Base-by-base conservation (phyloP, 495 filamentous ascomycete genomes). In the Penicillium nucicola region DNA sequence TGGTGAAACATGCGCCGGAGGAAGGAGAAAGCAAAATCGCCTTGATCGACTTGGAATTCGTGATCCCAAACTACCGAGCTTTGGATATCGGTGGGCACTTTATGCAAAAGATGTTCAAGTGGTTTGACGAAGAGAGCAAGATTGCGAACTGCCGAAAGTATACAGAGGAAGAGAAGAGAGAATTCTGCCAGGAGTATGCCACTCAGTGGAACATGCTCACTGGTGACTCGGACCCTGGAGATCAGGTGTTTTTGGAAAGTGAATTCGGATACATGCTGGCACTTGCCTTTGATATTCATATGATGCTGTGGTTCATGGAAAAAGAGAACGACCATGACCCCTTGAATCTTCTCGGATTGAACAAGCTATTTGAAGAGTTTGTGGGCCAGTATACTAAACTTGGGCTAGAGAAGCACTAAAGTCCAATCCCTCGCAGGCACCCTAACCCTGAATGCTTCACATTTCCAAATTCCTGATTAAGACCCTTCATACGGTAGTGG, bases 41-140 rank as follows among this genome's bases (percentile, higher is more conserved):
- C 13, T 50, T 68, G 13, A 60, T 68, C 39, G 65, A 68, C 38
- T 66, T 68, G 22, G 65, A 68, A 42, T 66, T 66, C 19, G 65
- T 64, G 15, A 53, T 66, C 35, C 56, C 41, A 28, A 68, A 68
- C 19, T 68, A 61, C 42, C 60, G 65, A 50, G 65, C 62, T 2
- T 64, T 68, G 42, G 65, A 68, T 20, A 61, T 68, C 14, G 65
- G 65, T 22, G 65, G 65, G 30, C 65, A 68, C 40, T 68, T 68
- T 32, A 57, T 68, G 65, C 65, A 68, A 33, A 68, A 68, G 50
- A 64, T 66, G 57, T 68, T 68, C 55, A 58, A 61, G 20, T 68
- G 65, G 65, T 66, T 66, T 51, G 62, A 66, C 17, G 49, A 64
- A 18, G 62, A 66, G 43, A 60, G 31, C 52, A 66, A 47, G 41